Conservation (phyloP, 2,329 filamentous ascomycete species). For the Trichoderma afroharzianum region DNA sequence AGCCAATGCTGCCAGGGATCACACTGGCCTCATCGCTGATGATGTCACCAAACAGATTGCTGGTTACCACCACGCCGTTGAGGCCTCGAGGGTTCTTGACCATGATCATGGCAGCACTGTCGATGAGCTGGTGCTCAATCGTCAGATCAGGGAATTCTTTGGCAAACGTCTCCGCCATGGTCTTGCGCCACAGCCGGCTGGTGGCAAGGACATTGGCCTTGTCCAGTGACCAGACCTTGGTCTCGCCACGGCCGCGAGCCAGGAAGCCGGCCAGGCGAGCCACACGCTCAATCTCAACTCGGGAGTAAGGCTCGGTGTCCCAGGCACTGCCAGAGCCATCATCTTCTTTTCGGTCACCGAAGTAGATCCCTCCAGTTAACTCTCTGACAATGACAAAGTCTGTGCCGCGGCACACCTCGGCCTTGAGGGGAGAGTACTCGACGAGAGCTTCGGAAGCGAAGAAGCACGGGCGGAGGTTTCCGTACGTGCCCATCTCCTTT, state of each 20-base stretch:
- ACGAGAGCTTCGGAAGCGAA: conserved; percentile 87
- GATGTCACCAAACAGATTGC: conserved; percentile 94
- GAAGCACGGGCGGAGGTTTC: conserved; percentile 93
- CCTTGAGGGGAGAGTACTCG: conserved; percentile 81
- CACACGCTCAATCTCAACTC: conserved; percentile 82
- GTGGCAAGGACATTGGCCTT: conserved; percentile 54
- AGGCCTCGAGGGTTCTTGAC: conserved; percentile 85
- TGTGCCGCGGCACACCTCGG: conserved; percentile 76
- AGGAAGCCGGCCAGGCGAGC: conserved; percentile 77
- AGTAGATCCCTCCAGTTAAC: conserved; percentile 91
- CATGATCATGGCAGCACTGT: conserved; percentile 96
- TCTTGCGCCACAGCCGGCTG: conserved; percentile 51
- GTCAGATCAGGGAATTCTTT: conserved; percentile 86
- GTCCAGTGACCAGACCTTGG: conserved; percentile 76
- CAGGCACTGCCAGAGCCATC: conserved; percentile 70
- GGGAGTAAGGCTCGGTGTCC: conserved; percentile 85
- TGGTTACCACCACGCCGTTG: conserved; percentile 88
- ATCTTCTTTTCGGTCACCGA: conserved; percentile 72
- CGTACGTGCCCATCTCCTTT: conserved; percentile 91
- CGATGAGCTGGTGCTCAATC: conserved; percentile 86
- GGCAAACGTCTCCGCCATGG: conserved; percentile 77
- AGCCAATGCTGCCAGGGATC: conserved; percentile 84
- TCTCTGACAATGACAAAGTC: conserved; percentile 93
- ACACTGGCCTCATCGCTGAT: conserved; percentile 93
- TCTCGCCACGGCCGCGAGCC: conserved; percentile 68